phyloP scores from a whole-genome alignment of 176 grass and related monocot species.

The Lolium rigidum region DNA sequence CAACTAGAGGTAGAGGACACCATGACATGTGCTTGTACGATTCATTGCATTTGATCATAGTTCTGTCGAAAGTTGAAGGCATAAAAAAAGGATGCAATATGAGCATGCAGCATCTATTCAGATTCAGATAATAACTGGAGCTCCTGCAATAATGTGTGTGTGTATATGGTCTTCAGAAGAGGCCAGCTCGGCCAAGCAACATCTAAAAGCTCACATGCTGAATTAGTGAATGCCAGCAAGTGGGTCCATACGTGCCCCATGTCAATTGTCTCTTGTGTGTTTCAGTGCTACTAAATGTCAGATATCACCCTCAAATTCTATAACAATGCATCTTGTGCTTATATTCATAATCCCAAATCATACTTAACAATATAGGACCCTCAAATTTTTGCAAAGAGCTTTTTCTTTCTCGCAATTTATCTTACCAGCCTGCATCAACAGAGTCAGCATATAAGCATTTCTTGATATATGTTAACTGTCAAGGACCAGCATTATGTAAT shows the following conservation, averaged over 20 bases:
- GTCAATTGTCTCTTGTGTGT: too few relatives aligned
- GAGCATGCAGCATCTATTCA: background rate
- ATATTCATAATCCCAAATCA: too few relatives aligned
- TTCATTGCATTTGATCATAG: slow-evolving; percentile 46
- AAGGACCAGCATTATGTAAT: too few relatives aligned
- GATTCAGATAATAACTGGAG: slow-evolving; percentile 26
- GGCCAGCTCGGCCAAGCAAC: slow-evolving; percentile 29
- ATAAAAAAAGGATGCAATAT: background rate
- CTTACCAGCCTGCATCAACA: too few relatives aligned
- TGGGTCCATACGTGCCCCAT: too few relatives aligned
- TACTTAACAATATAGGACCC: too few relatives aligned
- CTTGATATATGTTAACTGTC: too few relatives aligned
- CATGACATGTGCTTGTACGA: background rate
- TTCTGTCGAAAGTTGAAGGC: background rate
- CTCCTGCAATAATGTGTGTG: slow-evolving; percentile 9
- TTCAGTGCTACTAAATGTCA: too few relatives aligned
- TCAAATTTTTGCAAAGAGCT: slow-evolving; percentile 58
- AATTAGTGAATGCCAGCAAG: slow-evolving; percentile 7
- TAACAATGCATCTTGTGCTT: too few relatives aligned
- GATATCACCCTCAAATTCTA: too few relatives aligned
- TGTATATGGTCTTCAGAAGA: slow-evolving; percentile 25
- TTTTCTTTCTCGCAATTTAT: slow-evolving; percentile 71
- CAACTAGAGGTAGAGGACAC: background rate
- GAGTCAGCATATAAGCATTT: too few relatives aligned
- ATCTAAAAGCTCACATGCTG: slow-evolving; percentile 56